Conservation (phyloP, 2,329 filamentous ascomycete genomes). For the Pyricularia pennisetigena region DNA sequence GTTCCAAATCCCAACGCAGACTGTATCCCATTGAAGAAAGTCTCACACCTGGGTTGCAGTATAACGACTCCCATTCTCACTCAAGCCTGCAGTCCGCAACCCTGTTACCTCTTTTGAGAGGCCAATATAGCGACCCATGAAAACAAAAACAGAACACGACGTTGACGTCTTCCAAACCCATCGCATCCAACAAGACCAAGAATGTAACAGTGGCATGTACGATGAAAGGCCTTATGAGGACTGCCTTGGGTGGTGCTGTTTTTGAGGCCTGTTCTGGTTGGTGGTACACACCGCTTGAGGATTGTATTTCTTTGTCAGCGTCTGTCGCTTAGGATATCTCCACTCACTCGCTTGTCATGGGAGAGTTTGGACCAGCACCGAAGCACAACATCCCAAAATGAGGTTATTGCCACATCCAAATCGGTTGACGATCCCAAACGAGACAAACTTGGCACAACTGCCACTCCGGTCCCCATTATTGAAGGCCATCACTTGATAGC, state of each 20-base stretch:
- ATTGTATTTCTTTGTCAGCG: not conserved
- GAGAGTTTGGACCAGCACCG: conserved; percentile 3
- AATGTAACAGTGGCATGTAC: not conserved
- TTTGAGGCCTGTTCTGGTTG: not conserved
- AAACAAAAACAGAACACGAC: not conserved
- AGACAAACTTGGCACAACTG: not conserved
- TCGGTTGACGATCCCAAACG: not conserved
- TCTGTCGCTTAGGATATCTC: conserved; percentile 4
- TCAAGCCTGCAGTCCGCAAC: not conserved
- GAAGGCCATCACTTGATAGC: not conserved
- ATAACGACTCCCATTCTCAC: not conserved
- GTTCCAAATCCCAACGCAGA: not conserved
- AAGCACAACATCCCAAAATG: not conserved
- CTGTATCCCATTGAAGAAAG: not conserved
- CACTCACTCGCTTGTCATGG: not conserved
- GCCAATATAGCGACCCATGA: not conserved
- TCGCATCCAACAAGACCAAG: not conserved
- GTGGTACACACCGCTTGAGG: not conserved
- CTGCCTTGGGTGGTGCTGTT: not conserved
- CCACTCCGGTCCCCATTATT: not conserved
- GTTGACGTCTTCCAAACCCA: not conserved
- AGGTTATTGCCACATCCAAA: conserved; percentile 3
- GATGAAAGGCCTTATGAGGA: not conserved
- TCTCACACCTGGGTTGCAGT: not conserved
- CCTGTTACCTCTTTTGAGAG: not conserved